Conservation (phyloP, 768 basidiomycete species). For the Fibroporia radiculosa region DNA sequence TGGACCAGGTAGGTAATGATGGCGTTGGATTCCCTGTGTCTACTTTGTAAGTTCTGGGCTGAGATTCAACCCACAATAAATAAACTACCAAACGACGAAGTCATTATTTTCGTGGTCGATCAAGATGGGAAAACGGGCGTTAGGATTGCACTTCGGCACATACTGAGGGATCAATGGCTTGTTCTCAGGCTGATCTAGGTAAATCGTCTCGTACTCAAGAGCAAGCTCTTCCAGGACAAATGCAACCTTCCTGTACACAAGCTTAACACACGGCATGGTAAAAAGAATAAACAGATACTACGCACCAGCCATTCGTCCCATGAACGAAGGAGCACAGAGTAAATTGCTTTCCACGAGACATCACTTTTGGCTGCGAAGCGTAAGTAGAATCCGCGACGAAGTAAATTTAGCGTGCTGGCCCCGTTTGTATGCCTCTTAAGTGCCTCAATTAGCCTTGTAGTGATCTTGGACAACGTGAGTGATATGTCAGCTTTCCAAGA, state of each 20-base stretch:
- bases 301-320: slow-evolving; percentile 19
- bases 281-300: too few species aligned
- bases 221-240: slow-evolving; percentile 21
- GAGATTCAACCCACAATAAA: too few species aligned
- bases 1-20: slow-evolving; percentile 36
- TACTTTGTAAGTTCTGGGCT: too few species aligned
- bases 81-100: slow-evolving; percentile 21
- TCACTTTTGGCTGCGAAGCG: too few species aligned
- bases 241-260: slow-evolving; percentile 22
- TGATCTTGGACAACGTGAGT: too few species aligned
- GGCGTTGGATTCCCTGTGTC: slow-evolving; percentile 28
- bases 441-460: too few species aligned
- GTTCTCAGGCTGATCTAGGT: slow-evolving; percentile 19
- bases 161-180: slow-evolving; percentile 18
- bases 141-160: slow-evolving; percentile 22
- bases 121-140: slow-evolving; percentile 32
- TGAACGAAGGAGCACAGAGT: slow-evolving; percentile 18
- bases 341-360: slow-evolving; percentile 24
- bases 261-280: too few species aligned
- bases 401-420: too few species aligned
- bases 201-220: slow-evolving; percentile 20
- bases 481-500: too few species aligned
- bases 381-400: too few species aligned
- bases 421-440: too few species aligned
- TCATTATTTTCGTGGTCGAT: slow-evolving; percentile 25